Evolutionary conservation across 768 basidiomycete genomes (phyloP).

Genomic region (Kwoniella mangroviensis): DNA sequence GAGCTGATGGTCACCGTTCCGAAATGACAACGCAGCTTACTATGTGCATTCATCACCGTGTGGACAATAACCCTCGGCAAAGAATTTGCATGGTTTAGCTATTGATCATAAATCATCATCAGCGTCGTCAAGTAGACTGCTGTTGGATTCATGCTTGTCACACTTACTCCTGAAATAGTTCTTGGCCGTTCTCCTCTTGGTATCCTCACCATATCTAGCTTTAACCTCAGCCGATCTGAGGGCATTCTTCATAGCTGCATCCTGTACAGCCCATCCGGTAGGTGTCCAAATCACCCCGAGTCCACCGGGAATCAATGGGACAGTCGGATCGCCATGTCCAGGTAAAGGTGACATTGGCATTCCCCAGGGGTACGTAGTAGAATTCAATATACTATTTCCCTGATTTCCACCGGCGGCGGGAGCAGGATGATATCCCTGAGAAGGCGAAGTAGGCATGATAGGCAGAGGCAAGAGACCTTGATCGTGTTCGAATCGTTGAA

Average conservation of each 20-base stretch:
- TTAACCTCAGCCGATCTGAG: conserved; percentile 34
- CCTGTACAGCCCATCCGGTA: conserved; percentile 53
- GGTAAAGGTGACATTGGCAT: conserved; percentile 47
- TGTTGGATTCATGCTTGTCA: neutral
- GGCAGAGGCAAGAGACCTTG: neutral
- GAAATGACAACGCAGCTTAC: conserved; percentile 26
- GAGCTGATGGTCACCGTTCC: neutral
- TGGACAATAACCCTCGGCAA: conserved; percentile 50
- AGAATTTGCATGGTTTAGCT: conserved; percentile 54
- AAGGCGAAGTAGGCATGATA: no score
- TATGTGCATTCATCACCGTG: conserved; percentile 54
- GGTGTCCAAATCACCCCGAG: conserved; percentile 52
- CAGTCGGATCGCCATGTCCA: conserved; percentile 10
- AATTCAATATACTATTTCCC: neutral
- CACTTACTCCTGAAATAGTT: conserved; percentile 54
- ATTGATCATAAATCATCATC: conserved; percentile 2
- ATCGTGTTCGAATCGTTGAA: conserved; percentile 5
- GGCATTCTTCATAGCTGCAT: conserved; percentile 48
- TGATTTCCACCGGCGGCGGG: neutral
- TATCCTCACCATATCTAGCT: conserved; percentile 13
- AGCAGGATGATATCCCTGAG: no score
- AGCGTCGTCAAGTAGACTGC: neutral
- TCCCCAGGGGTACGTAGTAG: conserved; percentile 48
- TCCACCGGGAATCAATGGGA: conserved; percentile 32
- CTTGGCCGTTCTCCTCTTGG: conserved; percentile 27